phyloP scores from a whole-genome alignment of 2,329 filamentous ascomycete species.

The Fusarium fujikuroi region DNA sequence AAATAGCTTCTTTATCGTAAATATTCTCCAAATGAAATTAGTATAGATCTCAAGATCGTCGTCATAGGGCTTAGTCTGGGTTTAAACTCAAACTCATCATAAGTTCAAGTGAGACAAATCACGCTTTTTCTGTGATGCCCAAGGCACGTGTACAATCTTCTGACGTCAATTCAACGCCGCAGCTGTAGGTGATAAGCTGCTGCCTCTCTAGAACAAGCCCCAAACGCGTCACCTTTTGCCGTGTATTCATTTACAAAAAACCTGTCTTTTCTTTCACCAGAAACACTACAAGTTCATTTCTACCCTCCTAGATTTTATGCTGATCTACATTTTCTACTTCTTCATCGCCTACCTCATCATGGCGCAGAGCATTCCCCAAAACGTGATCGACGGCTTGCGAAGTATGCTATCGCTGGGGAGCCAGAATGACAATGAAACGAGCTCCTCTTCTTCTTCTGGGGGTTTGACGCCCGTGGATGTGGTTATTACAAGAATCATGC shows the following conservation, averaged over 20 bases:
- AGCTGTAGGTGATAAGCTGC: constrained; percentile 18
- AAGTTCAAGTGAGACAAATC: neutral
- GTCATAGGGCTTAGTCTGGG: neutral
- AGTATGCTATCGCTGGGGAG: constrained; percentile 9
- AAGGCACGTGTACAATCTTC: constrained; percentile 5
- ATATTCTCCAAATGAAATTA: neutral
- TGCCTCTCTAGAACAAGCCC: constrained; percentile 24
- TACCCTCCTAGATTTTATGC: constrained; percentile 8
- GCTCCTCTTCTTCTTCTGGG: constrained; percentile 16
- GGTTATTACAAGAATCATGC: constrained; percentile 58
- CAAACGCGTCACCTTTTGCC: constrained; percentile 34
- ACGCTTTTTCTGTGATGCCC: neutral
- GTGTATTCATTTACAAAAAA: neutral
- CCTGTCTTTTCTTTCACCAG: neutral
- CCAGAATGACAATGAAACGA: neutral
- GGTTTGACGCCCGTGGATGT: constrained; percentile 61
- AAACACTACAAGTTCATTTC: neutral
- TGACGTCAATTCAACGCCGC: constrained; percentile 30
- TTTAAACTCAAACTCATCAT: neutral
- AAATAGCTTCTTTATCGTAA: neutral
- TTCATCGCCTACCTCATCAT: constrained; percentile 38
- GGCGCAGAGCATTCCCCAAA: constrained; percentile 43
- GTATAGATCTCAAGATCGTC: neutral
- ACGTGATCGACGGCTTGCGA: constrained; percentile 34
- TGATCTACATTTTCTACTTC: constrained; percentile 24